Evolutionary conservation across 352 stramenopile genomes (phyloP), one percentile per base, ranked within the genome.

Genomic region (Pythium phragmitis): DNA sequence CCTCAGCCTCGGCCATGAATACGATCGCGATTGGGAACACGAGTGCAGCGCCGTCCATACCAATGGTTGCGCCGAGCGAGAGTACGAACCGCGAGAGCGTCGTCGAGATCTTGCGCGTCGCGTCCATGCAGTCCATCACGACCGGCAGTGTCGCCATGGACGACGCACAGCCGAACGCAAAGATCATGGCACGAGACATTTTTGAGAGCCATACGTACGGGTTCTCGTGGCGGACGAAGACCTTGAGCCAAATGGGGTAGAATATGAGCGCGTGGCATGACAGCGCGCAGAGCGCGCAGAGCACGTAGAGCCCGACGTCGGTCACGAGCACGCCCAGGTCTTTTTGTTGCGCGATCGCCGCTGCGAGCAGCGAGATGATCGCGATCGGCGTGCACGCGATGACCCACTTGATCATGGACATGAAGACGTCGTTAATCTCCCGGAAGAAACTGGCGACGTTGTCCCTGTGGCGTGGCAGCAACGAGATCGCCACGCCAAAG

Each of bases 121-220:
- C 37, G 11, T 82, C 72, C 23, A 82, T 55, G 55, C 73, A 79
- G 16, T 65, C 56, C 43, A 83, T 77, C 34, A 68, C 58, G 11
- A 83, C 67, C 4, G 75, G 75, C 17, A 83, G 63, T 39, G 75
- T 80, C 8, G 72, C 75, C 60, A 80, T 80, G 14, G 73, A 83
- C 28, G 75, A 83, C 3, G 73, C 43, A 34, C 65, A 71, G 14
- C 70, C 70, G 43, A 81, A 79, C 6, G 70, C 73, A 55, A 83
- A 83, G 49, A 75, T 52, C 42, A 74, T 61, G 1, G 73, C 72
- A 4, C 57, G 63, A 14, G 67, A 45, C 60, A 83, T 77, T 19
- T 79, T 41, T 7, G 51, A 37, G 14, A 80, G 50, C 57, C 66
- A 80, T 53, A 4, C 37, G 57, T 72, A 80, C 47, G 70, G 67